phyloP scores from a whole-genome alignment of 1,139 yeast genomes.

The Kluyveromyces sp. region DNA sequence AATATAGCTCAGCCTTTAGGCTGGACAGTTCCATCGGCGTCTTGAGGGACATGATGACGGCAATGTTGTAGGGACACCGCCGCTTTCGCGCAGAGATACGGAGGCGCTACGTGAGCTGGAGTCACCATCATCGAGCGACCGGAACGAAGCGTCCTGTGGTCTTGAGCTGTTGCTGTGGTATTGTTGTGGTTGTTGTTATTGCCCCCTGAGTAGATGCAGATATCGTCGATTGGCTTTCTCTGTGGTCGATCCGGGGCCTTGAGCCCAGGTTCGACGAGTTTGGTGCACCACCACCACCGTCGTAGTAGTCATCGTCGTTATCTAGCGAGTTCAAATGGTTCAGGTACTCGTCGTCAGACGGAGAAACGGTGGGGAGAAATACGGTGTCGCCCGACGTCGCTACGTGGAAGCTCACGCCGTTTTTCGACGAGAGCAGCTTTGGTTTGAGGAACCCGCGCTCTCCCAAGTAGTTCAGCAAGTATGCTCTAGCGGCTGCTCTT shows the following conservation, averaged over 20 bases:
- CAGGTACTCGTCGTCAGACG: conserved; percentile 28
- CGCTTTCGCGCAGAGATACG: conserved; percentile 35
- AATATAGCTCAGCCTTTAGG: conserved; percentile 26
- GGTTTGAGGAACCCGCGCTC: conserved; percentile 25
- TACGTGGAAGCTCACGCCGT: conserved; percentile 16
- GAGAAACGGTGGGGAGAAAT: conserved; percentile 26
- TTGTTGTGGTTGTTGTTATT: too few species aligned
- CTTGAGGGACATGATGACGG: conserved; percentile 24
- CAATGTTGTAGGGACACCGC: conserved; percentile 34
- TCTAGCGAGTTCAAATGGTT: conserved; percentile 22
- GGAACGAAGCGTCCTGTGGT: not conserved
- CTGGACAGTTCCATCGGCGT: conserved; percentile 22
- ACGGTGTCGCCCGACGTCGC: conserved; percentile 28
- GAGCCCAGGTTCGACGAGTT: not conserved
- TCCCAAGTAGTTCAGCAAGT: conserved; percentile 17
- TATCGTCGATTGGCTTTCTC: conserved; percentile 1
- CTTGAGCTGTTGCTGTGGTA: too few species aligned
- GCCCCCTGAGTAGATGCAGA: not conserved
- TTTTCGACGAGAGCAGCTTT: conserved; percentile 12
- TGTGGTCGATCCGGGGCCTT: not conserved
- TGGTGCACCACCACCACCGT: conserved; percentile 1
- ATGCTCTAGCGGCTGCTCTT: conserved; percentile 9
- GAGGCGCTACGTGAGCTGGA: not conserved
- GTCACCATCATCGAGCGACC: not conserved
- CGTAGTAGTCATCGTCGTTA: conserved; percentile 12